A percentile compares a stretch with the other conserved stretches of the same genome.
These are phyloP conservation scores for Vanilla planifolia DNA, from an alignment of 106 monocot genomes.

Conservation along the genomic window DNA sequence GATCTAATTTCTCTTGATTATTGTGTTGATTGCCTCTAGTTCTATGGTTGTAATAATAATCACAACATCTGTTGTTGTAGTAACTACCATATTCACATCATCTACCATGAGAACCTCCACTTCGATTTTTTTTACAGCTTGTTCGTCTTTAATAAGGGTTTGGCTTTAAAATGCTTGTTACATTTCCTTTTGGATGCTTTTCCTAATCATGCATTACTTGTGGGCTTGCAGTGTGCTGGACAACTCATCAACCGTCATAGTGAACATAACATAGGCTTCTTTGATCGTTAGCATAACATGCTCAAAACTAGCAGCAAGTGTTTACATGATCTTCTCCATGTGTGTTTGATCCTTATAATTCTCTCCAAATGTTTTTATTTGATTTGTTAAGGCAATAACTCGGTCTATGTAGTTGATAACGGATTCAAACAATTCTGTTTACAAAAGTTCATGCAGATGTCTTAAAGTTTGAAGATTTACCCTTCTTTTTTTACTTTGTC, in stretches of 20 bases:
- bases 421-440: not conserved
- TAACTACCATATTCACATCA: too few species aligned
- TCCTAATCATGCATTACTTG: too few species aligned
- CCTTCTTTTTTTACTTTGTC: slow-evolving; percentile 7
- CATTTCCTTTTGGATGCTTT: too few species aligned
- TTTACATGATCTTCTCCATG: not conserved
- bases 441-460: not conserved
- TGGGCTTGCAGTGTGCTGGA: not conserved
- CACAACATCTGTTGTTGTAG: too few species aligned
- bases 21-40: too few species aligned
- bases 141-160: too few species aligned
- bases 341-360: not conserved
- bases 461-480: slow-evolving; percentile 4
- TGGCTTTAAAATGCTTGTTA: too few species aligned
- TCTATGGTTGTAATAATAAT: too few species aligned
- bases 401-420: not conserved
- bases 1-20: too few species aligned
- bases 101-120: too few species aligned
- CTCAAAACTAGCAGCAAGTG: not conserved
- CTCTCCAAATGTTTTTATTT: slow-evolving; percentile 9
- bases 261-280: not conserved
- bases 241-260: not conserved
- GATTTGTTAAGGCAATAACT: slow-evolving; percentile 1
- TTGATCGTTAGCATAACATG: not conserved
- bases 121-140: too few species aligned